Evolutionary conservation across 148 eudicot species (phyloP), one percentile per base, ranked within the genome.

Genomic region (Euryodendron excelsum): DNA sequence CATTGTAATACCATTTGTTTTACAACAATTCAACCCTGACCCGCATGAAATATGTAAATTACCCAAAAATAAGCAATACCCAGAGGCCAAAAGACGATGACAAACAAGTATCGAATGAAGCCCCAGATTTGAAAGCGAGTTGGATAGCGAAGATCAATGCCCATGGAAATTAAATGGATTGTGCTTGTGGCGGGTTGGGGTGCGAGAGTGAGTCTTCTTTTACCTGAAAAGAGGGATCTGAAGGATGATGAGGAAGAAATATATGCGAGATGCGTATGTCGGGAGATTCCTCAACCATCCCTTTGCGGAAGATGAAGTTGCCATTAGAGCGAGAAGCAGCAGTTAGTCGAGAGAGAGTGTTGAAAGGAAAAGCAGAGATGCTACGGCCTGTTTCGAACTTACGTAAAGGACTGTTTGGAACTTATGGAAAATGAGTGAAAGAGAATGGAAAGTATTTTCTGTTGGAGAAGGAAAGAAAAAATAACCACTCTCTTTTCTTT

Each of bases 171-270:
- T n/a, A n/a, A n/a, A n/a, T n/a, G n/a, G n/a, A n/a, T n/a, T n/a
- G n/a, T n/a, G n/a, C n/a, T n/a, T n/a, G n/a, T n/a, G n/a, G n/a
- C n/a, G n/a, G n/a, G n/a, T n/a, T n/a, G n/a, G n/a, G n/a, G n/a
- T n/a, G n/a, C n/a, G n/a, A n/a, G n/a, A n/a, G n/a, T n/a, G n/a
- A n/a, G n/a, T n/a, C n/a, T n/a, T n/a, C n/a, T n/a, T n/a, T n/a
- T 76, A 92, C 98, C 94, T 92, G 88, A 94, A 94, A 73, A 94
- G 93, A 81, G 97, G 98, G 79, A 94, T 87, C 88, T 94, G 98
- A 60, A 94, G 89, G 81, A 94, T 72, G 82, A 92, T 89, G 83
- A 94, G 87, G 27, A 90, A 64, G 87, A 94, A 94, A 76, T 76
- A 94, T 18, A 89, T 11, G 56, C 89, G 83, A 81, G 85, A 77